Conservation (phyloP, 371 early-diverging fungal genomes). For the Mortierella polycephala region DNA sequence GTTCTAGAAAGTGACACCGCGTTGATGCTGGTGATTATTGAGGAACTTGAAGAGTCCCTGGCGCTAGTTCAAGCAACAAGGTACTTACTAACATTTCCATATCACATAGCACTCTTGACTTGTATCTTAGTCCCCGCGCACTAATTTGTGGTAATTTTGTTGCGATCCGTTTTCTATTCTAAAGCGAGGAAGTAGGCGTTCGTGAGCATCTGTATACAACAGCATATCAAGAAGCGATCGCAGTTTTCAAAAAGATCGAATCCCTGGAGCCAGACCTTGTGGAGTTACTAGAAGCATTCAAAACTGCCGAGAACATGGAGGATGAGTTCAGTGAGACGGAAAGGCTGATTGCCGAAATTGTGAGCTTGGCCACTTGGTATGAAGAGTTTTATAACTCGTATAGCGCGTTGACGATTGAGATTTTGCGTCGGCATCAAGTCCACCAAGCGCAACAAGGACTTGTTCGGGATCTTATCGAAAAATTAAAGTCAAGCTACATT, state of each 20-base stretch:
- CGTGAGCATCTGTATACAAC: slow-evolving; percentile 44
- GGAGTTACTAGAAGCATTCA: slow-evolving; percentile 17
- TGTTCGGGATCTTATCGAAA: slow-evolving; percentile 25
- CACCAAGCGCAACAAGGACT: slow-evolving; percentile 30
- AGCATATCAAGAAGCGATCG: slow-evolving; percentile 37
- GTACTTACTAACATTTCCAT: slow-evolving; percentile 1
- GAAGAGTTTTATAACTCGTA: slow-evolving; percentile 52
- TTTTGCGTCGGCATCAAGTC: slow-evolving; percentile 40
- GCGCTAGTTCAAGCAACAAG: slow-evolving; percentile 41
- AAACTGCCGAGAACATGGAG: slow-evolving; percentile 16
- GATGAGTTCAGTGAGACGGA: slow-evolving; percentile 33
- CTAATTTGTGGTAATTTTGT: neutral
- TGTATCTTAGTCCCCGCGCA: neutral
- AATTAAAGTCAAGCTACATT: slow-evolving; percentile 19
- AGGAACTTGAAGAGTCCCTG: slow-evolving; percentile 54
- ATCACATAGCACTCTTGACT: neutral
- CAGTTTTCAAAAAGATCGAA: slow-evolving; percentile 33
- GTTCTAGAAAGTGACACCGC: slow-evolving; percentile 55
- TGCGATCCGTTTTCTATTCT: neutral
- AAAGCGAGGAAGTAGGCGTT: slow-evolving; percentile 41
- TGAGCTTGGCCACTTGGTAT: slow-evolving; percentile 47
- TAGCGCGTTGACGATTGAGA: slow-evolving; percentile 36
- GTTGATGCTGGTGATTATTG: slow-evolving; percentile 41
- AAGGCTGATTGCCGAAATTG: slow-evolving; percentile 34
- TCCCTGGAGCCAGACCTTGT: slow-evolving; percentile 33